These are phyloP conservation scores for Ophiorrhiza pumila DNA, from an alignment of 257 asterid genomes.

Conservation along the genomic window DNA sequence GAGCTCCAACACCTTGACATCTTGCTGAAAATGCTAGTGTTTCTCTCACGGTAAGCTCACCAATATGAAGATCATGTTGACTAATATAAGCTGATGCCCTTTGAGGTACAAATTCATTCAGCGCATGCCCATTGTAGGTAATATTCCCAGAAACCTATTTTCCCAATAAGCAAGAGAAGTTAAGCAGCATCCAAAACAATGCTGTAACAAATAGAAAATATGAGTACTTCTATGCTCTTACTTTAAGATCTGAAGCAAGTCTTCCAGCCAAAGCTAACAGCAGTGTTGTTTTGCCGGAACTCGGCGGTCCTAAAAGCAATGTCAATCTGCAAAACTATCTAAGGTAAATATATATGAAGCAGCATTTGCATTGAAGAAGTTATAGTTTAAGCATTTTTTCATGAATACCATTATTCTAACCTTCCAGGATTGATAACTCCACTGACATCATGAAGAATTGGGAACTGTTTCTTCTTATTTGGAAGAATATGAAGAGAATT, in stretches of 20 bases:
- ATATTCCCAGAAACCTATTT: constrained; percentile 64
- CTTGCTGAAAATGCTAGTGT: constrained; percentile 87
- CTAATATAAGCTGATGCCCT: constrained; percentile 86
- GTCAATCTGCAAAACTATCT: neutral
- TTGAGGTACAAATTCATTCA: constrained; percentile 79
- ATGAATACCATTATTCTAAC: neutral
- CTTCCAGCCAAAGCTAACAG: neutral
- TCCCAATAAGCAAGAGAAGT: neutral
- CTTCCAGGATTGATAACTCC: constrained; percentile 61
- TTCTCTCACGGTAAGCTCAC: constrained; percentile 90
- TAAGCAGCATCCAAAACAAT: neutral
- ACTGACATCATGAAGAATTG: constrained; percentile 48
- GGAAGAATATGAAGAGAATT: constrained; percentile 38
- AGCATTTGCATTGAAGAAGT: neutral
- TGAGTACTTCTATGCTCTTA: constrained; percentile 22
- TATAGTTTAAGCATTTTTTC: neutral
- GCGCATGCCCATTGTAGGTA: constrained; percentile 73
- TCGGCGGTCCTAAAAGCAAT: neutral
- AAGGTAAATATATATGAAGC: neutral
- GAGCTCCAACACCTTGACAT: constrained; percentile 89
- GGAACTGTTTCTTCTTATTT: constrained; percentile 40
- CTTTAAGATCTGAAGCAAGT: constrained; percentile 38
- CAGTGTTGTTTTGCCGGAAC: neutral
- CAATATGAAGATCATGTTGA: constrained; percentile 81
- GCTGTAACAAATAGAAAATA: neutral